Percentiles rank a stretch among this genome's conserved stretches.
Conservation (phyloP, 768 basidiomycete species). For the Cubamyces lactineus region DNA sequence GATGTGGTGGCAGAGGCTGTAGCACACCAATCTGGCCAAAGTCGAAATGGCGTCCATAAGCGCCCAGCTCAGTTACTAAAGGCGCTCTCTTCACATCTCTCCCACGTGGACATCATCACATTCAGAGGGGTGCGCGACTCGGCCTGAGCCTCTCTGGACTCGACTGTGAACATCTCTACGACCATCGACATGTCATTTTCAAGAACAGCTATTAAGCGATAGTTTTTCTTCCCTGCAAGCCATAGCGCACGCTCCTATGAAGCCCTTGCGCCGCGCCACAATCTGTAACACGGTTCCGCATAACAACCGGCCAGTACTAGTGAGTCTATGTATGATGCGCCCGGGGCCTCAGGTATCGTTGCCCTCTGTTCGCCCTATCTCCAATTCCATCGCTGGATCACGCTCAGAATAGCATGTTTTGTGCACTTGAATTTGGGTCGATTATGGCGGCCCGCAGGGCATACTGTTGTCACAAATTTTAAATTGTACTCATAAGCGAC, state of each 20-base stretch:
- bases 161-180: not conserved
- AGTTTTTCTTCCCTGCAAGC: too few relatives aligned
- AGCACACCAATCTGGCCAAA: constrained; percentile 7
- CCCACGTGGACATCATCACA: constrained; percentile 7
- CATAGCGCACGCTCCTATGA: too few relatives aligned
- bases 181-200: not conserved
- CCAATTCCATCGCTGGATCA: too few relatives aligned
- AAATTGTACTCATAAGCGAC: too few relatives aligned
- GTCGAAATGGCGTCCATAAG: not conserved
- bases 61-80: constrained; percentile 3
- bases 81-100: constrained; percentile 2
- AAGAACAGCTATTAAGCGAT: too few relatives aligned
- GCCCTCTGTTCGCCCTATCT: not conserved
- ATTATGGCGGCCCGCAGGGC: too few relatives aligned
- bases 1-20: constrained; percentile 3
- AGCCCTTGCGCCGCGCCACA: not conserved
- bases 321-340: not conserved
- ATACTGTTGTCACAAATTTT: too few relatives aligned
- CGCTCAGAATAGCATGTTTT: too few relatives aligned
- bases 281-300: not conserved
- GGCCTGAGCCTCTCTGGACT: not conserved
- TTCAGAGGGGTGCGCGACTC: not conserved
- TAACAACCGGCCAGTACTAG: not conserved
- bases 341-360: not conserved
- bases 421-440: too few relatives aligned